Percentiles rank a stretch among this genome's conserved stretches.
Conservation (phyloP, 208 protist species). For the Angomonas ambiguus region DNA sequence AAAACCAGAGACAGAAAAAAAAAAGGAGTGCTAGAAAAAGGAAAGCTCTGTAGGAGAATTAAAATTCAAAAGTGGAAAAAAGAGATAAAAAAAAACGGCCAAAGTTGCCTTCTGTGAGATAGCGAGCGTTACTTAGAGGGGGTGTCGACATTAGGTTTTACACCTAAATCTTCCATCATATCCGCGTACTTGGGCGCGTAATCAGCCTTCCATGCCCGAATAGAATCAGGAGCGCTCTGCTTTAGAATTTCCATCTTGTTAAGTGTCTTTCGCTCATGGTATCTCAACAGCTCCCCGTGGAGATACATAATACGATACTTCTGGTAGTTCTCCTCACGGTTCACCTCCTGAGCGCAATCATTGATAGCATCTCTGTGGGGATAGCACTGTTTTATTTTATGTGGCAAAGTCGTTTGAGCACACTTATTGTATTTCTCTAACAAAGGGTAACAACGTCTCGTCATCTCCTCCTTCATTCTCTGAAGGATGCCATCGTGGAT, state of each 20-base stretch:
- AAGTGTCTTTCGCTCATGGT: conserved; percentile 62
- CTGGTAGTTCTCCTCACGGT: conserved; percentile 85
- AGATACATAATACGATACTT: conserved; percentile 77
- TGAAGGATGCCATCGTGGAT: conserved; percentile 83
- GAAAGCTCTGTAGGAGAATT: no score
- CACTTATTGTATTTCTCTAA: conserved; percentile 75
- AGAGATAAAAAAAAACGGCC: conserved; percentile 5
- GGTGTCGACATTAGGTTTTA: conserved; percentile 4
- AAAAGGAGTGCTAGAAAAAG: no score
- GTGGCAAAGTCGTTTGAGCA: conserved; percentile 56
- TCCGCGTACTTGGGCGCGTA: conserved; percentile 83
- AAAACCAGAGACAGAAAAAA: no score
- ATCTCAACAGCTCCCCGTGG: conserved; percentile 70
- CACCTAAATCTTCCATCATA: conserved; percentile 75
- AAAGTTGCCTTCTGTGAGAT: background rate
- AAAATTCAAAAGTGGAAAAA: no score
- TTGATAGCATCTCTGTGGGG: conserved; percentile 83
- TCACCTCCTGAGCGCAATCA: conserved; percentile 76
- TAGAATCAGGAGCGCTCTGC: conserved; percentile 55
- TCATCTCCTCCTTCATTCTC: conserved; percentile 85
- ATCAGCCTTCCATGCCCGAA: conserved; percentile 72
- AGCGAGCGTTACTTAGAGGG: background rate
- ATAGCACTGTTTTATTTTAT: conserved; percentile 61
- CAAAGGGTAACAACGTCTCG: conserved; percentile 71
- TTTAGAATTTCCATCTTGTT: conserved; percentile 81